Percentiles rank a stretch among this genome's conserved stretches.
Conservation (phyloP, 495 filamentous ascomycete genomes). For the Neurospora sp. region DNA sequence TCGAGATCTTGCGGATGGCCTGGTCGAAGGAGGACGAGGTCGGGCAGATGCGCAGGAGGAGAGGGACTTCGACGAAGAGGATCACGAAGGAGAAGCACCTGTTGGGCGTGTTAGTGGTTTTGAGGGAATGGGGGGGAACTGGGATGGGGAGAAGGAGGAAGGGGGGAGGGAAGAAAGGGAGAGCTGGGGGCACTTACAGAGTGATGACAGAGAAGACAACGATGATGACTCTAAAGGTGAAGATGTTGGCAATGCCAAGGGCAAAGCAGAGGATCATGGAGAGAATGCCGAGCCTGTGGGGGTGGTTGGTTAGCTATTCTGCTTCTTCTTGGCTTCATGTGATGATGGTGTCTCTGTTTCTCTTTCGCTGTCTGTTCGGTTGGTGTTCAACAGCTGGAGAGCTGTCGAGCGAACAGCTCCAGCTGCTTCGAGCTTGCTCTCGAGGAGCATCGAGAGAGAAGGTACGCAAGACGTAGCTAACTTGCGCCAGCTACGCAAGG, state of each 20-base stretch:
- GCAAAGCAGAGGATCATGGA: conserved; percentile 94
- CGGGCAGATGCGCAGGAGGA: conserved; percentile 95
- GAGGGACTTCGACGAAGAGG: conserved; percentile 93
- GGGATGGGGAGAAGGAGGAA: too few species aligned
- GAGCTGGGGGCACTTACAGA: conserved; percentile 46
- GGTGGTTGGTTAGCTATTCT: conserved; percentile 11
- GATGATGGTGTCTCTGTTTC: not conserved
- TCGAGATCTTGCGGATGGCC: conserved; percentile 84
- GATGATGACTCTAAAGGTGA: conserved; percentile 51
- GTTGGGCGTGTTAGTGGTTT: not conserved
- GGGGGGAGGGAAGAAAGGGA: too few species aligned
- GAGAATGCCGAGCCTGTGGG: conserved; percentile 82
- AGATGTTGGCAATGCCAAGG: conserved; percentile 84
- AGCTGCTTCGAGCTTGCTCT: not conserved
- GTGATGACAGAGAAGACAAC: conserved; percentile 77
- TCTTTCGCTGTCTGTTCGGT: not conserved
- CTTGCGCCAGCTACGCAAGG: not conserved
- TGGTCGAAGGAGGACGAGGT: conserved; percentile 82
- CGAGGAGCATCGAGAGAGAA: not conserved
- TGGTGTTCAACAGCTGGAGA: not conserved
- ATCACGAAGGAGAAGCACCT: conserved; percentile 76
- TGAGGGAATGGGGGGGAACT: too few species aligned
- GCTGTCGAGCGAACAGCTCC: not conserved
- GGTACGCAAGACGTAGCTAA: not conserved
- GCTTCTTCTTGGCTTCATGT: not conserved